Conservation (phyloP, 164 flowering plant species). For the Magnolia changhungtana region DNA sequence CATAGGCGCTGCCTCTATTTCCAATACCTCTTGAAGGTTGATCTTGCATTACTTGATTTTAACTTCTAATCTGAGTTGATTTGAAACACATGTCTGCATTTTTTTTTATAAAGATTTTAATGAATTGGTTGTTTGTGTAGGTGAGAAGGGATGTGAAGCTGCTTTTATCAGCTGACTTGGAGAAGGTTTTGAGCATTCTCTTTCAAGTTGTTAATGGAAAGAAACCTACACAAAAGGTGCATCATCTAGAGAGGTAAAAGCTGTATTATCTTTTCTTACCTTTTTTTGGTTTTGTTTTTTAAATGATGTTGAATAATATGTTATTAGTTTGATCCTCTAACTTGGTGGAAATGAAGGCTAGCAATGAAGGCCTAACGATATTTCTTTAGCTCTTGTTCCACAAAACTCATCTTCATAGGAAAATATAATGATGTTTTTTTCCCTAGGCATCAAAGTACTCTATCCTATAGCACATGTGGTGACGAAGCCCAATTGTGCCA, state of each 20-base stretch:
- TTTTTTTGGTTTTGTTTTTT: too few species aligned
- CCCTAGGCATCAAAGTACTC: too few species aligned
- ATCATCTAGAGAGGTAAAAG: slow-evolving; percentile 64
- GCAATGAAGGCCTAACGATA: too few species aligned
- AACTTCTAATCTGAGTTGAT: background rate
- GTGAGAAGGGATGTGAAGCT: slow-evolving; percentile 82
- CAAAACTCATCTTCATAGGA: too few species aligned
- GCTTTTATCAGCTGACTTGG: slow-evolving; percentile 52
- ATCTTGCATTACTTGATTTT: background rate
- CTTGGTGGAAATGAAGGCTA: too few species aligned
- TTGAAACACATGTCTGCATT: background rate
- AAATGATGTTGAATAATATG: background rate
- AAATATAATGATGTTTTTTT: too few species aligned
- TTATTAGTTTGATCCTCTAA: too few species aligned
- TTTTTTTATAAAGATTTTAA: background rate
- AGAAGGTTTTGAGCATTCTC: slow-evolving; percentile 44
- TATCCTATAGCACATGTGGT: too few species aligned
- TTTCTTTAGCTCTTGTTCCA: too few species aligned
- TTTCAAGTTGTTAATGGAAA: slow-evolving; percentile 55
- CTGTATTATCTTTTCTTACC: background rate
- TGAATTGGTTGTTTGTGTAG: slow-evolving; percentile 24
- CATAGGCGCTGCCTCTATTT: slow-evolving; percentile 66
- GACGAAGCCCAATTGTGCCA: too few species aligned
- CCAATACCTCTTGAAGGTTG: slow-evolving; percentile 62
- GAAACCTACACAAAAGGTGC: slow-evolving; percentile 48